Base-by-base conservation (phyloP, 1,284 basidiomycete species). In the Boletellus deceptivus region DNA sequence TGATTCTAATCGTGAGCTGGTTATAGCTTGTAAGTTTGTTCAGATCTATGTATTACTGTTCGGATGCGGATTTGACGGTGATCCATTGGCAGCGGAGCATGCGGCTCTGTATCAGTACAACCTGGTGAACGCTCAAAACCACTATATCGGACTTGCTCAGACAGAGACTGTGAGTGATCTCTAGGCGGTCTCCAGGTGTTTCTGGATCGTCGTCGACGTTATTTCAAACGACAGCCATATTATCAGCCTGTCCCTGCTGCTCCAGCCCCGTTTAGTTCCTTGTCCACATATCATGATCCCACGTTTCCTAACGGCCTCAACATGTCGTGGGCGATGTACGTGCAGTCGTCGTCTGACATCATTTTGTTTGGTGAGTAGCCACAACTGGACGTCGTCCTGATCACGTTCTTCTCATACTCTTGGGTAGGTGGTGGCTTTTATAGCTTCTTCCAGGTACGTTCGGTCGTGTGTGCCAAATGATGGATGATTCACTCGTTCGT, bases 261-360 rank as follows among this genome's bases (percentile, higher is more conserved):
- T 3, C 83, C 84, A 0, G 67, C 73, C 0, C 86, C 86, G 0
- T 87, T 83, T 63, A 68, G 67, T 20, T 56, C 73, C 40, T 78
- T 75, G 56, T 55, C 70, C 1, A 55, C 69, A 3, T 85, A 74
- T 67, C 59, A 78, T 27, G 87, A 90, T 60, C 86, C 86, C 6
- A 65, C 70, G 1, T 73, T 75, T 50, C 67, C 67, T 17, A 50
- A 57, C 7, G 68, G 69, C 33, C 68, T 71, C 29, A 59, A 59
- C 10, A 70, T 71, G 17, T 72, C 84, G 0, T 88, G 85, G 84
- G 83, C 67, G 1, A 69, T 89, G 16, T 69, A 72, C 34, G 71
- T 88, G 11, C 65, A 73, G 31, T 69, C 70, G 35, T 86, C 84
- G 3, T 72, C 71, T 6, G 70, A 83, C 59, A 84, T 89, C 50